A percentile compares a stretch with the other conserved stretches of the same genome.
Evolutionary conservation across 2,329 filamentous ascomycete species (phyloP).

Genomic region (Cladosporium sp.): DNA sequence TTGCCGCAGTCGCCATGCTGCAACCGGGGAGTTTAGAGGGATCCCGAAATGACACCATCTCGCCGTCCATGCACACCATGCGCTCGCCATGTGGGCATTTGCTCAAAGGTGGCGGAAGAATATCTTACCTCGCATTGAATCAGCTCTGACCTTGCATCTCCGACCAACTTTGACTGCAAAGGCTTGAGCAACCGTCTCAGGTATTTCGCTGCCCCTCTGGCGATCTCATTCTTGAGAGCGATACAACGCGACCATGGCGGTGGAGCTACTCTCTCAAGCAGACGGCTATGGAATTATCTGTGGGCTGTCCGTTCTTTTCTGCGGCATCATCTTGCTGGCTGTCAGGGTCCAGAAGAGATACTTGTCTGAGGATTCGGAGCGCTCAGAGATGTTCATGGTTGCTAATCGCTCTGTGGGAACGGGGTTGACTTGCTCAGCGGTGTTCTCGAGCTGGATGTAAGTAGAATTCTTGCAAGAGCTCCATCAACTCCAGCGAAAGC

Average conservation of each 20-base stretch:
- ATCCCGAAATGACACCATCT: background rate
- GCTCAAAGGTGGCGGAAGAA: background rate
- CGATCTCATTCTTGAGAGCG: background rate
- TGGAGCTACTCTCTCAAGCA: slow-evolving; percentile 28
- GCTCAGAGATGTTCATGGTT: slow-evolving; percentile 42
- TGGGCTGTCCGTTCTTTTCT: slow-evolving; percentile 44
- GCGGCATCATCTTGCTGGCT: slow-evolving; percentile 41
- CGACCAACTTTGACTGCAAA: background rate
- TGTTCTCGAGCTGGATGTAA: slow-evolving; percentile 29
- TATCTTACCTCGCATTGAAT: background rate
- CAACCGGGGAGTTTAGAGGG: background rate
- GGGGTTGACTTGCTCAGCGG: slow-evolving; percentile 27
- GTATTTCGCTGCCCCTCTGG: background rate
- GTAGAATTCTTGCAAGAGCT: background rate
- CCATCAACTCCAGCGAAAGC: background rate
- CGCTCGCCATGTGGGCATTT: background rate
- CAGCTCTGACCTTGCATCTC: background rate
- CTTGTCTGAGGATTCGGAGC: slow-evolving; percentile 37
- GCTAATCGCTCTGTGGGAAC: slow-evolving; percentile 25
- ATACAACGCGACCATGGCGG: slow-evolving; percentile 14
- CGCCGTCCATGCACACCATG: background rate
- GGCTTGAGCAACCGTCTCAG: background rate
- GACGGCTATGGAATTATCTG: slow-evolving; percentile 44
- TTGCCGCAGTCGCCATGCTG: too few species aligned
- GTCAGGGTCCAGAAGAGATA: slow-evolving; percentile 42